Conservation (phyloP, 164 flowering plant genomes). For the Piper longum region DNA sequence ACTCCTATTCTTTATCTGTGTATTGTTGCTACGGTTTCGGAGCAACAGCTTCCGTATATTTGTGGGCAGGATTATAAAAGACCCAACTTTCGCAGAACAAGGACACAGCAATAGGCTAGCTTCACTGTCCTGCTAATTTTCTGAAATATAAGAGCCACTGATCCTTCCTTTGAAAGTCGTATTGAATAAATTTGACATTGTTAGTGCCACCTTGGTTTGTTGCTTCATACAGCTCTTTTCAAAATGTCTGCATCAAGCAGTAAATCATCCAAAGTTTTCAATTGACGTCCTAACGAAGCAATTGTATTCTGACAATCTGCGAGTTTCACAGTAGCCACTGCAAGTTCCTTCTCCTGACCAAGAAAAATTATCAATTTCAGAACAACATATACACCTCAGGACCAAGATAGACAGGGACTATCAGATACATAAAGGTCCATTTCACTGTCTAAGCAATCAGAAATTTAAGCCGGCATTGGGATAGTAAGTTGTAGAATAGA, state of each 20-base stretch:
- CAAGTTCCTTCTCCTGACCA: slow-evolving; percentile 59
- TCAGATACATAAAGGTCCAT: neutral
- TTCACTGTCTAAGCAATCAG: too few species aligned
- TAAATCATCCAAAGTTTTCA: slow-evolving; percentile 73
- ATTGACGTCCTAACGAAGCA: slow-evolving; percentile 67
- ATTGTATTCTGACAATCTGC: slow-evolving; percentile 93
- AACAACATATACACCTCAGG: too few species aligned
- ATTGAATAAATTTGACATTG: slow-evolving; percentile 25
- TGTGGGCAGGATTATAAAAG: slow-evolving; percentile 10
- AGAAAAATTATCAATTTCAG: neutral
- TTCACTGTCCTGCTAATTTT: too few species aligned
- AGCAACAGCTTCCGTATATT: slow-evolving; percentile 45
- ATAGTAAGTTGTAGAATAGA: too few species aligned
- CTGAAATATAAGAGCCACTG: slow-evolving; percentile 13
- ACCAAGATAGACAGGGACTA: neutral
- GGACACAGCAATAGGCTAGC: slow-evolving; percentile 23
- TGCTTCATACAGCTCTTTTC: neutral
- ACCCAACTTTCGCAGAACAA: slow-evolving; percentile 14
- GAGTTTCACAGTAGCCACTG: slow-evolving; percentile 68
- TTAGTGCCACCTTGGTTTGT: slow-evolving; percentile 19
- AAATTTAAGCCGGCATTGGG: too few species aligned
- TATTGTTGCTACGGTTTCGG: slow-evolving; percentile 24
- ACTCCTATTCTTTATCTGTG: slow-evolving; percentile 7
- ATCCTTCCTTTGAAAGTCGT: slow-evolving; percentile 15
- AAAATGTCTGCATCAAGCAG: slow-evolving; percentile 40